Base-by-base conservation (phyloP, 306 rosid species). In the Trichosanthes cucumerina region DNA sequence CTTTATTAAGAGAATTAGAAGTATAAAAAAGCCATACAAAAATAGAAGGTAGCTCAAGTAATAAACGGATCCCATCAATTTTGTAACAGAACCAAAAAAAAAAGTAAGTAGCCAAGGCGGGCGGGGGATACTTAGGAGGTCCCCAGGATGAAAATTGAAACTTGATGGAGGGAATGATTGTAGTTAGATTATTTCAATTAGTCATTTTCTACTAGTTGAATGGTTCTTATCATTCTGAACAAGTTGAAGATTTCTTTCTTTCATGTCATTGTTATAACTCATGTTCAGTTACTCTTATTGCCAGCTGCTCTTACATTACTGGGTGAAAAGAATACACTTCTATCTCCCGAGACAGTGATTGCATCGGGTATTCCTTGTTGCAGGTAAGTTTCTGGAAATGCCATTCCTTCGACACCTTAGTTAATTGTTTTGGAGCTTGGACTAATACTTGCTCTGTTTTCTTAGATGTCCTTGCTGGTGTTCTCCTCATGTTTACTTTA, bases 241-340 rank as follows among this genome's bases (percentile, higher is more conserved):
- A 76, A 54, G 82, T 82, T 66, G 78, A 64, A 79, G 74, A 59
- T 46, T 76, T 83, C 79, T 82, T 79, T 72, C 72, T 79, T 85
- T 85, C 78, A 39, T 83, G 64, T 78, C 76, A 58, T 78, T 77
- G 82, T 87, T 81, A 82, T 86, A 86, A 85, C 89, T 79, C 87
- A 82, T 82, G 83, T 74, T 80, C 90, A 81, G 76, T 89, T 88
- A 87, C 83, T 84, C 91, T 91, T 83, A 82, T 89, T 83, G 81
- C 69, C 97, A 95, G 99, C 96, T 88, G 99, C 99, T 80, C 89
- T 95, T 81, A 86, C 96, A 82, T 85, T 92, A 65, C 80, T 95
- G 86, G 99, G 98, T 12, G 97, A 95, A 85, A 95, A 95, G 88
- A 95, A 97, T 58, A 92, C 98, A 47, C 90, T 95, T 80, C 77